Conservation (phyloP, 1,284 basidiomycete genomes). For the Sporisorium sorghi region DNA sequence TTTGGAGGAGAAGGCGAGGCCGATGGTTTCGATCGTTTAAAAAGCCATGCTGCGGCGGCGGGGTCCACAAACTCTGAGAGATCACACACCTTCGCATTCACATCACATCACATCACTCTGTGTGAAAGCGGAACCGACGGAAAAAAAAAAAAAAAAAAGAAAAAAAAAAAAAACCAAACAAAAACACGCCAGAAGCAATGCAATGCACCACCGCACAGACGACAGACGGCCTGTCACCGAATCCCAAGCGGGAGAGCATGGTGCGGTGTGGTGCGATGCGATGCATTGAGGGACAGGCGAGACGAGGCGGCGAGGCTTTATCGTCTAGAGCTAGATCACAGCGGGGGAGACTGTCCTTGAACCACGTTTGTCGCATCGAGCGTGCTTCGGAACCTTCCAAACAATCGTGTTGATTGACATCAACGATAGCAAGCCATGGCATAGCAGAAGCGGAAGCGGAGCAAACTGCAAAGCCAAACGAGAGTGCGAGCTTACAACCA, state of each 20-base stretch:
- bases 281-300: neutral
- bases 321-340: neutral
- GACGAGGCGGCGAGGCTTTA: neutral
- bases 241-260: neutral
- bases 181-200: constrained; percentile 9
- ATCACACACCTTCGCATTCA: constrained; percentile 7
- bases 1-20: neutral
- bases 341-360: constrained; percentile 17
- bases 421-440: neutral
- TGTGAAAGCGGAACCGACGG: neutral
- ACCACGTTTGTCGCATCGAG: constrained; percentile 23
- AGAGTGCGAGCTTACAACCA: constrained; percentile 9
- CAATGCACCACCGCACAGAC: constrained; percentile 16
- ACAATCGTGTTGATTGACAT: neutral
- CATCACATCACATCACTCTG: neutral
- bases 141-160: neutral
- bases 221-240: constrained; percentile 14
- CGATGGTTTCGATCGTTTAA: neutral
- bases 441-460: neutral
- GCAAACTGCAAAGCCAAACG: neutral
- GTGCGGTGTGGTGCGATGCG: neutral
- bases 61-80: constrained; percentile 1
- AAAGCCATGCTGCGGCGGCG: neutral
- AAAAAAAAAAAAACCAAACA: constrained; percentile 13
- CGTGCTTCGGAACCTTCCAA: constrained; percentile 16